Percentiles rank a stretch among this genome's conserved stretches.
Evolutionary conservation across 2,329 filamentous ascomycete genomes (phyloP).

Genomic region (Epichloe aotearoae): DNA sequence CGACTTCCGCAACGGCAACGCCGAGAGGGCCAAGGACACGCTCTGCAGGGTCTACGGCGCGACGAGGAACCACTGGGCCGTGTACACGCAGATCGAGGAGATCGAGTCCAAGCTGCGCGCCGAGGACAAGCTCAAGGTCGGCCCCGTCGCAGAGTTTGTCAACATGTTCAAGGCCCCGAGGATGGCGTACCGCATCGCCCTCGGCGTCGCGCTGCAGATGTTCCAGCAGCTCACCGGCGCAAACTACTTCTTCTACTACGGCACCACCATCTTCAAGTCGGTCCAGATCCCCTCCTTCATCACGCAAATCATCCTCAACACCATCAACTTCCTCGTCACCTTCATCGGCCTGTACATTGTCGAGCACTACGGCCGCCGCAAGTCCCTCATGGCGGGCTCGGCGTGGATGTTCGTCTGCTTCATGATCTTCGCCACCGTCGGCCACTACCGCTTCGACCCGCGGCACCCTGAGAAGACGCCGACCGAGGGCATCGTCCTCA

Average conservation of each 20-base stretch:
- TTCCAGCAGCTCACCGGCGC: slow-evolving; percentile 57
- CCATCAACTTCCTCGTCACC: slow-evolving; percentile 54
- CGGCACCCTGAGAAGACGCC: slow-evolving; percentile 20
- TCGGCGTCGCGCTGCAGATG: slow-evolving; percentile 49
- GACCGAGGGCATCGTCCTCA: slow-evolving; percentile 43
- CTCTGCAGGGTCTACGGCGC: slow-evolving; percentile 36
- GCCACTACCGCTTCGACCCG: slow-evolving; percentile 32
- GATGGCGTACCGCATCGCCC: slow-evolving; percentile 48
- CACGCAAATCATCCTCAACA: slow-evolving; percentile 53
- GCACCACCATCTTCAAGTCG: slow-evolving; percentile 35
- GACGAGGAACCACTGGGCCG: slow-evolving; percentile 27
- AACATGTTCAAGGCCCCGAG: slow-evolving; percentile 51
- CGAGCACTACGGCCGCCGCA: slow-evolving; percentile 51
- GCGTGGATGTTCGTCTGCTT: slow-evolving; percentile 49
- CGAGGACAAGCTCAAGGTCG: slow-evolving; percentile 28
- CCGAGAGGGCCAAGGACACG: slow-evolving; percentile 32
- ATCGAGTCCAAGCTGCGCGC: slow-evolving; percentile 39
- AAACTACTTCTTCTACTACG: slow-evolving; percentile 56
- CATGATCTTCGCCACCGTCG: slow-evolving; percentile 41
- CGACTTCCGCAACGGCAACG: slow-evolving; percentile 33
- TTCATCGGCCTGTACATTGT: slow-evolving; percentile 59
- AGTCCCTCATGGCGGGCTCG: slow-evolving; percentile 48
- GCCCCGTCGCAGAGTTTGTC: slow-evolving; percentile 32
- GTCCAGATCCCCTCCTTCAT: slow-evolving; percentile 45
- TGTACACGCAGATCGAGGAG: slow-evolving; percentile 37